Percentiles rank a stretch among this genome's conserved stretches.
Evolutionary conservation across 164 flowering plant species (phyloP).

Genomic region (Buxus sempervirens): DNA sequence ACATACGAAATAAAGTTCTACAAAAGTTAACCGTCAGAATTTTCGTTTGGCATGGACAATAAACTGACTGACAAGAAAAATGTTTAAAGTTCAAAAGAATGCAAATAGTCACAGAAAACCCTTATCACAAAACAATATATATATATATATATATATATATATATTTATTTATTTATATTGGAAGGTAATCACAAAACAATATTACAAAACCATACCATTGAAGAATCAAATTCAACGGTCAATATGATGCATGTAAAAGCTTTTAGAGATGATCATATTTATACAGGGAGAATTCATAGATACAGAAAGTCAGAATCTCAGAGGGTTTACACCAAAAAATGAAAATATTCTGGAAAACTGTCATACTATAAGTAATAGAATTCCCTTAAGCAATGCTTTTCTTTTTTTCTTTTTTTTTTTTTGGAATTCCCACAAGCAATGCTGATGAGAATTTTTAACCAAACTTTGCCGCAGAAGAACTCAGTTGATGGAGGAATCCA

Average conservation of each 20-base stretch:
- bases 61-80: neutral
- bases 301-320: too few relatives aligned
- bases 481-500: neutral
- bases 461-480: neutral
- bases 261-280: neutral
- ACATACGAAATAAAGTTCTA: too few relatives aligned
- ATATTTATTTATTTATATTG: too few relatives aligned
- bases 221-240: neutral
- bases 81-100: too few relatives aligned
- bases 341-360: too few relatives aligned
- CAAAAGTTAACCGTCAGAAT: neutral
- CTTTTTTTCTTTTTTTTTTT: too few relatives aligned
- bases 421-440: neutral
- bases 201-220: neutral
- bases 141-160: too few relatives aligned
- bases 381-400: neutral
- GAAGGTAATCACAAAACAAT: too few relatives aligned
- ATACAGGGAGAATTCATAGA: neutral
- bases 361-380: neutral
- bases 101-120: too few relatives aligned
- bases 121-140: too few relatives aligned
- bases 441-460: neutral
- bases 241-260: neutral
- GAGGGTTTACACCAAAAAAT: too few relatives aligned
- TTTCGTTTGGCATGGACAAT: neutral